Conservation (phyloP, 2,329 filamentous ascomycete species). For the Colletotrichum neosansevieriae region DNA sequence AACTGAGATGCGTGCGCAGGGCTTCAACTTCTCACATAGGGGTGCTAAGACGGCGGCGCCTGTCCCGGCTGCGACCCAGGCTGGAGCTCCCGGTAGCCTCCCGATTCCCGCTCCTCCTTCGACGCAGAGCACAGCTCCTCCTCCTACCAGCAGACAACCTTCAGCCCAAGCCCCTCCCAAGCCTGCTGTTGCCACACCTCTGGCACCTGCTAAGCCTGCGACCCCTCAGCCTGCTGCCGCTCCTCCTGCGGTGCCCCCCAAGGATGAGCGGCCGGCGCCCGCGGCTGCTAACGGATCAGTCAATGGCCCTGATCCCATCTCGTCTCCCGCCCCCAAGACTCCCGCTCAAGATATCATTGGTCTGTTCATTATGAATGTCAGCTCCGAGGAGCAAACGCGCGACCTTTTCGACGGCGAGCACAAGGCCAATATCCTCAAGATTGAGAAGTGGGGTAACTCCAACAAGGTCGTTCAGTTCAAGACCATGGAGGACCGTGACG, state of each 20-base stretch:
- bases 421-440: conserved; percentile 80
- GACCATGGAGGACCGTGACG: conserved; percentile 82
- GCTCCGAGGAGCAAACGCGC: conserved; percentile 83
- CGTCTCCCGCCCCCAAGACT: conserved; percentile 72
- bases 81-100: conserved; percentile 49
- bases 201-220: conserved; percentile 53
- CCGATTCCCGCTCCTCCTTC: conserved; percentile 53
- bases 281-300: conserved; percentile 65
- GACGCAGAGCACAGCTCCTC: conserved; percentile 50
- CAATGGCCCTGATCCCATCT: conserved; percentile 63
- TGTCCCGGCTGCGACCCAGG: conserved; percentile 51
- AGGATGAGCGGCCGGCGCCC: conserved; percentile 64
- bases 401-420: conserved; percentile 88
- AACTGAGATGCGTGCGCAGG: conserved; percentile 98
- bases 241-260: conserved; percentile 63
- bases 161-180: conserved; percentile 55
- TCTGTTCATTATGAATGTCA: conserved; percentile 90
- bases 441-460: conserved; percentile 82
- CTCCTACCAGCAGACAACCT: conserved; percentile 52
- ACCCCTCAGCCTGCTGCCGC: conserved; percentile 64
- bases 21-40: conserved; percentile 98
- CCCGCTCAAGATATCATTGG: conserved; percentile 78
- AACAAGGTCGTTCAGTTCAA: conserved; percentile 92
- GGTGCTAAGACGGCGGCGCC: conserved; percentile 76
- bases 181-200: conserved; percentile 53